These are phyloP conservation scores for Ascoidea asiatica DNA, from an alignment of 805 yeast genomes.

Conservation along the genomic window DNA sequence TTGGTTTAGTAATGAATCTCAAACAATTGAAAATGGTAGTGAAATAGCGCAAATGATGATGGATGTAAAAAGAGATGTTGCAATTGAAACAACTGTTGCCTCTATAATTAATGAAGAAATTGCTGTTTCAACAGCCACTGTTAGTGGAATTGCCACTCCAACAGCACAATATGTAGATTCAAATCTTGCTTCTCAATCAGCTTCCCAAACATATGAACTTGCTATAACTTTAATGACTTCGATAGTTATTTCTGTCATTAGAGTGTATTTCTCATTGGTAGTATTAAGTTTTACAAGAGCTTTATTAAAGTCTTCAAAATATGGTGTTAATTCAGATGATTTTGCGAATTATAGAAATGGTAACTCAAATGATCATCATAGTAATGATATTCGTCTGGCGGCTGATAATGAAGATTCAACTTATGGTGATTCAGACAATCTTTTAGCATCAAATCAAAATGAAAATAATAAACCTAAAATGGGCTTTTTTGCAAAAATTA, in stretches of 20 bases:
- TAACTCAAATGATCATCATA: not conserved
- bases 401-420: not conserved
- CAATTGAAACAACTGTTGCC: not conserved
- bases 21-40: not conserved
- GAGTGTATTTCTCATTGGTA: conserved; percentile 49
- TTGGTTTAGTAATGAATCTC: conserved; percentile 47
- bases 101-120: not conserved
- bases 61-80: not conserved
- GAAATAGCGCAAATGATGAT: not conserved
- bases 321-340: conserved; percentile 18
- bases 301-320: conserved; percentile 34
- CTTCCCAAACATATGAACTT: conserved; percentile 44
- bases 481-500: not conserved
- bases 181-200: conserved; percentile 37
- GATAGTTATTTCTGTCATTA: conserved; percentile 28
- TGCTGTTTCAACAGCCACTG: conserved; percentile 1
- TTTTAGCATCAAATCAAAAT: not conserved
- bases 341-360: conserved; percentile 1
- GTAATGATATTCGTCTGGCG: not conserved
- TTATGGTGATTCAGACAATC: not conserved
- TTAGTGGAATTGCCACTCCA: conserved; percentile 2
- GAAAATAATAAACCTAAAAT: too few species aligned
- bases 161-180: conserved; percentile 8
- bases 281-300: conserved; percentile 46
- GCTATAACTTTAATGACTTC: conserved; percentile 42